Evolutionary conservation across 2,329 filamentous ascomycete species (phyloP), one percentile per base, ranked within the genome.

Genomic region (Ustilaginoidea virens): DNA sequence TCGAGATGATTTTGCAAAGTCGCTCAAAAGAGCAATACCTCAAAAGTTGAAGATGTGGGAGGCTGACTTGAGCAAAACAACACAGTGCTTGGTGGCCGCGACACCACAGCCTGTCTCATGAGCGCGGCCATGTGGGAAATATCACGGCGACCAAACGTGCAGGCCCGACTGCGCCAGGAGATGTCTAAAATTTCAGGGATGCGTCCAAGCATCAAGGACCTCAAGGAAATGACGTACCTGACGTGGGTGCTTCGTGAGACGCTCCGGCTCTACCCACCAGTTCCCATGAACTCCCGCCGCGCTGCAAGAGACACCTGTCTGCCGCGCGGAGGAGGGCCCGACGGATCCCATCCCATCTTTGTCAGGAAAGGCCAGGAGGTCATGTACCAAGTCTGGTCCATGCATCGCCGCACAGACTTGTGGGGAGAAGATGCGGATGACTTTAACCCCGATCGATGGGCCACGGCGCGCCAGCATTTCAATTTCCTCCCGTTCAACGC

Each of bases 401-500:
- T 24, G 22, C 22, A 24, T 13, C 22, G 12, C 12, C 22, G 22
- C 6, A 13, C 7, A n/a, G 22, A 24, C 12, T 6, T 24, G 6
- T 24, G 22, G 22, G 22, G 22, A 9, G 22, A 24, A 6, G 22
- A 24, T n/a, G 22, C 22, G 6, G 22, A 7, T n/a, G 22, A 24
- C 7, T 82, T 74, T 52, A 60, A 59, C 33, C 79, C 79, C 1
- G 76, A 80, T 27, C 61, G 77, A 34, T 83, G 77, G 77, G 52
- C 48, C 24, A 35, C 48, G 38, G 69, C 69, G 63, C 65, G 72
- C 46, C 64, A 63, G 42, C 68, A 69, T 1, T 80, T 75, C 68
- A 66, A 74, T 36, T 82, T 78, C 46, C 66, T 82, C 21, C 77
- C 78, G 9, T 82, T 82, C 53, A 81, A 80, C 46, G 74, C 74